These are phyloP conservation scores for Picea glauca DNA, from an alignment of 75 land plant species.

Conservation along the genomic window DNA sequence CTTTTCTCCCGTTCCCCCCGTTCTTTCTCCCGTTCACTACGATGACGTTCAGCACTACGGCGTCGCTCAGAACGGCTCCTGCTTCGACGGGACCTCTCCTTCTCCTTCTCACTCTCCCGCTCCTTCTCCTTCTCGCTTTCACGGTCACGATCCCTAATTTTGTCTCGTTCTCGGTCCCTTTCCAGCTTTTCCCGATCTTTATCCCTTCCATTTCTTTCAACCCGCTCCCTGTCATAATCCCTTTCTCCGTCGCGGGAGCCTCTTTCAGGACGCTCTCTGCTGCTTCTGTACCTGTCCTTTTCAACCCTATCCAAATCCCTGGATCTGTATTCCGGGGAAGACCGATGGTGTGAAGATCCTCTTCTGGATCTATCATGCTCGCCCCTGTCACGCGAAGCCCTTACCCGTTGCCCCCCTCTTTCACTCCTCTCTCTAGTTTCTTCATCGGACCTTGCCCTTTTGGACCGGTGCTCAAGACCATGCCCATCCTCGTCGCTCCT, in stretches of 20 bases:
- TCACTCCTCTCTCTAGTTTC: conserved; percentile 15
- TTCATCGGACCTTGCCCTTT: conserved; percentile 43
- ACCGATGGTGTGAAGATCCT: conserved; percentile 13
- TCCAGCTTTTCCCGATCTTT: conserved; percentile 23
- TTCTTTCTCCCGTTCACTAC: conserved; percentile 20
- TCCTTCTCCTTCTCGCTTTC: conserved; percentile 35
- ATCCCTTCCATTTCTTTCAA: conserved; percentile 15
- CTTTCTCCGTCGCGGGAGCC: conserved; percentile 27
- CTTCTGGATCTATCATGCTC: conserved; percentile 14
- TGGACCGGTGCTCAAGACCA: conserved; percentile 24
- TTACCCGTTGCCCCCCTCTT: conserved; percentile 4
- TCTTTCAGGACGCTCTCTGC: conserved; percentile 16
- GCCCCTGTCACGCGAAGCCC: conserved; percentile 11
- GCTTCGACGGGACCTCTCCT: conserved; percentile 38
- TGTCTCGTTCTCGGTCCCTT: conserved; percentile 27
- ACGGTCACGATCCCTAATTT: conserved; percentile 21
- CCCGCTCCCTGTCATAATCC: conserved; percentile 15
- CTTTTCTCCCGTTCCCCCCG: conserved; percentile 27
- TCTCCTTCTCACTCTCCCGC: conserved; percentile 37
- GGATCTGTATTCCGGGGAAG: conserved; percentile 16
- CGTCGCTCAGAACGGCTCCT: conserved; percentile 41
- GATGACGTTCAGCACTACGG: conserved; percentile 22
- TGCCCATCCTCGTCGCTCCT: conserved; percentile 38
- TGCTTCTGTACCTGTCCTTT: conserved; percentile 25
- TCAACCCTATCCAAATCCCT: conserved; percentile 23